These are phyloP conservation scores for Syncephalis plumigaleata DNA, from an alignment of 371 early-diverging fungal species.

Conservation along the genomic window DNA sequence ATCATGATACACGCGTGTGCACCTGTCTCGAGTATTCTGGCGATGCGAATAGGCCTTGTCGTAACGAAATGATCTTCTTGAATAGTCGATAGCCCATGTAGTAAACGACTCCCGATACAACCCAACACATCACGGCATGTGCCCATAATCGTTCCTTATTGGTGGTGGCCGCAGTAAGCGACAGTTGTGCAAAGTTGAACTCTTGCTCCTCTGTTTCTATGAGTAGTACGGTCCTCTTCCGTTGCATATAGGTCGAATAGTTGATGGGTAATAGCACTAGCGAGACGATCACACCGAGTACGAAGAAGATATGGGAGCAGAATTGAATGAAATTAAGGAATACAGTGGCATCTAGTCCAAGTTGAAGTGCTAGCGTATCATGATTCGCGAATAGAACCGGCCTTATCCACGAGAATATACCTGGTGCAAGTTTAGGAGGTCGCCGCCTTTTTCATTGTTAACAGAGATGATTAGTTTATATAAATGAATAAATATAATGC, in stretches of 20 bases:
- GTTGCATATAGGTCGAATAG: not conserved
- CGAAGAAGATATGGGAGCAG: slow-evolving; percentile 1
- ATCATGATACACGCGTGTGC: slow-evolving; percentile 2
- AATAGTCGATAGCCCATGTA: not conserved
- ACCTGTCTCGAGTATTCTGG: slow-evolving; percentile 1
- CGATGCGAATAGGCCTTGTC: not conserved
- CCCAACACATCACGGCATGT: too few species aligned
- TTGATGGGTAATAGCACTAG: not conserved
- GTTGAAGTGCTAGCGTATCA: not conserved
- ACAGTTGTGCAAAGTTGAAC: not conserved
- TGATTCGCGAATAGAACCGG: too few species aligned
- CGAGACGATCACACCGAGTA: not conserved
- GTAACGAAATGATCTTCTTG: not conserved
- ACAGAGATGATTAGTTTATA: too few species aligned
- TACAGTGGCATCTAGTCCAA: slow-evolving; percentile 3
- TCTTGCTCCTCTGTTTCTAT: not conserved
- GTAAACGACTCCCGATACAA: not conserved
- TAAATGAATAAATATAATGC: too few species aligned
- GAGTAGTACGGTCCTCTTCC: not conserved
- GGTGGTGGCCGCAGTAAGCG: not conserved
- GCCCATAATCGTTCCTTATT: not conserved
- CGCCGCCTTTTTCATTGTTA: too few species aligned
- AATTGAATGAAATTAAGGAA: slow-evolving; percentile 1
- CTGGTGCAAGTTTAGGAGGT: too few species aligned
- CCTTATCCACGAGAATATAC: too few species aligned